Base-by-base conservation (phyloP, 208 protist species). In the Herpetomonas tarakana region DNA sequence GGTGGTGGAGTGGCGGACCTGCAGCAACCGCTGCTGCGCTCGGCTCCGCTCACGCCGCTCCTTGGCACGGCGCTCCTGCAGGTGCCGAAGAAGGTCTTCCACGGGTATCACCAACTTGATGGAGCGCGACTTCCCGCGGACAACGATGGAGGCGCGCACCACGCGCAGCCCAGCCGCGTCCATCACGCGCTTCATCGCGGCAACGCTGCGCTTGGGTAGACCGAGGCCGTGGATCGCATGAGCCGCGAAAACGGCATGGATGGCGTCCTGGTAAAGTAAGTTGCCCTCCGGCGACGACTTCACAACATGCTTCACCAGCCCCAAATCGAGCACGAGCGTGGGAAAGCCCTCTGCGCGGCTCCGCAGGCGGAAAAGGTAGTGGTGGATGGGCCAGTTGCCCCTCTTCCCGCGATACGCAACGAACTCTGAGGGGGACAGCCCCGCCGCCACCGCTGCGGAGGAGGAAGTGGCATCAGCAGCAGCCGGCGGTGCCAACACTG, bases 231-330 rank as follows among this genome's bases (percentile, higher is more conserved):
- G 19, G 27, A 81, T 47, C 19, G 60, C 58, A 62, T 91, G 82
- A 0, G 81, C 73, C 2, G 59, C 54, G 29, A 90, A 66, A 11
- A 92, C 62, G 22, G 82, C 78, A 50, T 90, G 79, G 19, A 90
- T 49, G 6, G 84, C 84, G 60, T 94, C 88, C 50, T 76, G 64
- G 35, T 80, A 61, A 2, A 94, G 68, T 30, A 94, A 63, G 38
- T 71, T 71, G 6, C 65, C 66, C 52, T 90, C 82, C 9, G 88
- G 84, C 11, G 88, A 80, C 16, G 71, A 57, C 49, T 74, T 39
- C 0, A 94, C 65, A 11, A 90, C 63, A 46, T 71, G 57, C 27
- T 71, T 67, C 16, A 82, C 64, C 26, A 84, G 54, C 11, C 62
- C 58, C 4, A 74, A 51, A 53, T 89, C 82, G 54, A 94, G 82